A percentile compares a stretch with the other conserved stretches of the same genome.
phyloP scores from a whole-genome alignment of 1,139 yeast genomes.

The Suhomyces atakaporum region DNA sequence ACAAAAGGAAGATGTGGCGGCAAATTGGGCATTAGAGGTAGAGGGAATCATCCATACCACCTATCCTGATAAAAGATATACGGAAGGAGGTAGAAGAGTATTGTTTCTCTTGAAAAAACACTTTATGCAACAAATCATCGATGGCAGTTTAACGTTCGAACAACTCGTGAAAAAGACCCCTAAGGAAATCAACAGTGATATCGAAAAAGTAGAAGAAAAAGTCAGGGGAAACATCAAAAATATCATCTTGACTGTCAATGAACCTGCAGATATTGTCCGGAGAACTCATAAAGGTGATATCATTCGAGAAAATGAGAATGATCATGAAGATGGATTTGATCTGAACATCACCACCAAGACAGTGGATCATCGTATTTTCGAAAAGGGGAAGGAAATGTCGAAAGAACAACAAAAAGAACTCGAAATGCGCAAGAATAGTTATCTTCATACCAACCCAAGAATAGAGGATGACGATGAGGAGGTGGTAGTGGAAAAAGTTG shows the following conservation, averaged over 20 bases:
- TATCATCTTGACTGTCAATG: constrained; percentile 19
- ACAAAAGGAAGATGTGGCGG: constrained; percentile 31
- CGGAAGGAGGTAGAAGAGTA: constrained; percentile 45
- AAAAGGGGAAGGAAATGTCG: constrained; percentile 15
- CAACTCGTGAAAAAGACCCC: constrained; percentile 59
- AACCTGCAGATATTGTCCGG: constrained; percentile 44
- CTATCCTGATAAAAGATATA: constrained; percentile 33
- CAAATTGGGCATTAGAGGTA: constrained; percentile 40
- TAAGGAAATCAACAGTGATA: constrained; percentile 72
- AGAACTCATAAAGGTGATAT: constrained; percentile 89
- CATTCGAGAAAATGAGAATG: constrained; percentile 35
- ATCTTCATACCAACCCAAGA: constrained; percentile 19
- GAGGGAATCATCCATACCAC: constrained; percentile 42
- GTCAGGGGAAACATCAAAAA: constrained; percentile 46
- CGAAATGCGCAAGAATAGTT: constrained; percentile 11
- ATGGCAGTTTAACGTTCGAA: constrained; percentile 47
- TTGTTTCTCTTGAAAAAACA: constrained; percentile 40
- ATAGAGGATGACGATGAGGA: constrained; percentile 24
- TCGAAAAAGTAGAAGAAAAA: constrained; percentile 67
- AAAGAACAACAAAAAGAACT: constrained; percentile 5
- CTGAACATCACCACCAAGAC: constrained; percentile 40
- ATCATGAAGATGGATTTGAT: constrained; percentile 29
- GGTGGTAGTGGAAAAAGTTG: constrained; percentile 13
- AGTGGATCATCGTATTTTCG: constrained; percentile 45
- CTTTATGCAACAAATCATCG: constrained; percentile 49